A percentile compares a stretch with the other conserved stretches of the same genome.
phyloP scores from a whole-genome alignment of 108 stramenopile genomes.

The Bacterosira constricta region DNA sequence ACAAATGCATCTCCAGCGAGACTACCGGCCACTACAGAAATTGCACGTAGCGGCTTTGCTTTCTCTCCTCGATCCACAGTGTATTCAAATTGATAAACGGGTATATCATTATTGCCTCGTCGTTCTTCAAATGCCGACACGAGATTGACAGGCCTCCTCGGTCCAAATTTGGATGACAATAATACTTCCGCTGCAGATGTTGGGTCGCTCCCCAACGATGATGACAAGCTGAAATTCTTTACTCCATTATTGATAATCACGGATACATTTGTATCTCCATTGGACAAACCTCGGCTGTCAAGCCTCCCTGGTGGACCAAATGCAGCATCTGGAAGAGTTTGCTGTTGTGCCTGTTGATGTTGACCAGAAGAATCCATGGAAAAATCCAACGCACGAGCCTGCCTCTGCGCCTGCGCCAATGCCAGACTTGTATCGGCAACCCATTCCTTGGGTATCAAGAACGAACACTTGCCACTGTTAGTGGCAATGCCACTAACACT shows the following conservation, averaged over 20 bases:
- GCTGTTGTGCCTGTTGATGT: not conserved
- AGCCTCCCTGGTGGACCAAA: slow-evolving; percentile 75
- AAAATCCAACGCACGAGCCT: slow-evolving; percentile 59
- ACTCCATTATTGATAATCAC: slow-evolving; percentile 52
- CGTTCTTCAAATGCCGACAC: slow-evolving; percentile 51
- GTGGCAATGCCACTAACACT: not conserved
- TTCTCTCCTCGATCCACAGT: slow-evolving; percentile 63
- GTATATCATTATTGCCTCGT: slow-evolving; percentile 17
- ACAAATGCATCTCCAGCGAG: slow-evolving; percentile 35
- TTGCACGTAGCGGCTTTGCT: slow-evolving; percentile 62
- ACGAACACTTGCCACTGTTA: slow-evolving; percentile 57
- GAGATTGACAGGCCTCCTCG: slow-evolving; percentile 56
- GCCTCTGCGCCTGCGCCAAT: slow-evolving; percentile 71
- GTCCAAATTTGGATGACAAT: slow-evolving; percentile 59
- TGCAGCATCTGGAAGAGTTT: slow-evolving; percentile 57
- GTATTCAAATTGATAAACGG: slow-evolving; percentile 76
- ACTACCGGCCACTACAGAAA: slow-evolving; percentile 63
- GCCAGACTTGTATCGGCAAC: slow-evolving; percentile 78
- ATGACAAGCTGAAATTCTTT: slow-evolving; percentile 57
- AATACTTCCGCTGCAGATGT: slow-evolving; percentile 58
- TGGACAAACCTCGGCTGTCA: slow-evolving; percentile 55
- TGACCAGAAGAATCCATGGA: slow-evolving; percentile 55
- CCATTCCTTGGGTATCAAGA: slow-evolving; percentile 82
- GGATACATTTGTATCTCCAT: slow-evolving; percentile 79
- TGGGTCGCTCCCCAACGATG: slow-evolving; percentile 62